Conservation (phyloP, 805 yeast genomes). For the Saccharomycopsis sp. region DNA sequence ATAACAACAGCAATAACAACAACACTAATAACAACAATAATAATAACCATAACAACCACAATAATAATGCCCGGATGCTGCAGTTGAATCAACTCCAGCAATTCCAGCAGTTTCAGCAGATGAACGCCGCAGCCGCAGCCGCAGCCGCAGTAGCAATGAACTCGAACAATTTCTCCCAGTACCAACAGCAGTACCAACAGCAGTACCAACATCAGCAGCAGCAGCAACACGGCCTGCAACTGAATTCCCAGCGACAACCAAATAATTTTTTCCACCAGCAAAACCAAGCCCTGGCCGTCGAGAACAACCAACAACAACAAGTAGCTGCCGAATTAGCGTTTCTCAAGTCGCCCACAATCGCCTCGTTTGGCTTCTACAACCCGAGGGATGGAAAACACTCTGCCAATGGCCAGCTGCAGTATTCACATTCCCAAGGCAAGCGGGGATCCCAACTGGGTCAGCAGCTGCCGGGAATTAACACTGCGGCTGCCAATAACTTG, state of each 20-base stretch:
- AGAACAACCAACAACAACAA: too few relatives aligned
- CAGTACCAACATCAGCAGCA: slow-evolving; percentile 3
- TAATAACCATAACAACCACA: not conserved
- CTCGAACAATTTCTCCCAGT: not conserved
- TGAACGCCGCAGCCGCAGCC: not conserved
- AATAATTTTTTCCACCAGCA: too few relatives aligned
- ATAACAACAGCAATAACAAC: too few relatives aligned
- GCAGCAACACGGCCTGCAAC: too few relatives aligned
- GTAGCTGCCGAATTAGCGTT: not conserved
- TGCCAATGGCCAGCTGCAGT: not conserved
- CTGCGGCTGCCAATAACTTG: not conserved
- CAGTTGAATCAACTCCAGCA: not conserved
- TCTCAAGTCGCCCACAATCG: not conserved
- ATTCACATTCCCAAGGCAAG: not conserved
- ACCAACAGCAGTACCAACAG: slow-evolving; percentile 7
- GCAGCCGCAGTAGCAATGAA: not conserved
- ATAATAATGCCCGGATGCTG: not conserved
- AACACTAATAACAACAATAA: slow-evolving; percentile 6
- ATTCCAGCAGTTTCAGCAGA: not conserved
- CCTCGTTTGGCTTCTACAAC: slow-evolving; percentile 1
- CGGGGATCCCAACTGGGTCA: not conserved
- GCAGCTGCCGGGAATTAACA: not conserved
- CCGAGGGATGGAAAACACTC: not conserved
- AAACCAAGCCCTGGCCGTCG: not conserved
- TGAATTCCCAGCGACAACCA: not conserved